Conservation (phyloP, 805 yeast species). For the Zygoascus tannicola region DNA sequence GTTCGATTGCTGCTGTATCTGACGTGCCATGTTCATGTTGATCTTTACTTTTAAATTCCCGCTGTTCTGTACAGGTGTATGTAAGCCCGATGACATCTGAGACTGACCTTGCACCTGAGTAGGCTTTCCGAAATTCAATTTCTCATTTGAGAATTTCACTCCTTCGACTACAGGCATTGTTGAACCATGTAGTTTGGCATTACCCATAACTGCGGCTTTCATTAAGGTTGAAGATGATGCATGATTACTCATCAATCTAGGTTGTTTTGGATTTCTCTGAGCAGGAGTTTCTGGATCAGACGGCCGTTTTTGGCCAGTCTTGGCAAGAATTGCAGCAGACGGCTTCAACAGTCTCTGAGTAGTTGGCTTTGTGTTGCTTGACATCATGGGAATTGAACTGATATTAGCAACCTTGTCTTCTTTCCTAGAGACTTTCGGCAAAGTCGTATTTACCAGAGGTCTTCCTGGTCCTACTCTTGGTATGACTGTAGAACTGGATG, state of each 20-base stretch:
- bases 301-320: conserved; percentile 4
- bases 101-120: background rate
- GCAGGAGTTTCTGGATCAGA: conserved; percentile 7
- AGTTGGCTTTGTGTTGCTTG: background rate
- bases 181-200: conserved; percentile 20
- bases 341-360: conserved; percentile 1
- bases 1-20: background rate
- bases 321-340: background rate
- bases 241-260: background rate
- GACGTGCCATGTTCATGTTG: background rate
- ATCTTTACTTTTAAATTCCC: background rate
- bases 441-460: conserved; percentile 5
- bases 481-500: background rate
- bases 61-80: background rate
- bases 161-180: conserved; percentile 24
- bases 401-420: background rate
- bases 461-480: background rate
- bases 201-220: conserved; percentile 29
- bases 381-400: background rate
- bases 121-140: conserved; percentile 21
- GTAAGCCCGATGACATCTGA: background rate
- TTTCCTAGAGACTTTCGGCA: conserved; percentile 1
- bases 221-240: conserved; percentile 17
- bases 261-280: background rate
- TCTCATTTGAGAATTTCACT: conserved; percentile 28